These are phyloP conservation scores for Lipomyces kockii DNA, from an alignment of 805 yeast species.

Conservation along the genomic window DNA sequence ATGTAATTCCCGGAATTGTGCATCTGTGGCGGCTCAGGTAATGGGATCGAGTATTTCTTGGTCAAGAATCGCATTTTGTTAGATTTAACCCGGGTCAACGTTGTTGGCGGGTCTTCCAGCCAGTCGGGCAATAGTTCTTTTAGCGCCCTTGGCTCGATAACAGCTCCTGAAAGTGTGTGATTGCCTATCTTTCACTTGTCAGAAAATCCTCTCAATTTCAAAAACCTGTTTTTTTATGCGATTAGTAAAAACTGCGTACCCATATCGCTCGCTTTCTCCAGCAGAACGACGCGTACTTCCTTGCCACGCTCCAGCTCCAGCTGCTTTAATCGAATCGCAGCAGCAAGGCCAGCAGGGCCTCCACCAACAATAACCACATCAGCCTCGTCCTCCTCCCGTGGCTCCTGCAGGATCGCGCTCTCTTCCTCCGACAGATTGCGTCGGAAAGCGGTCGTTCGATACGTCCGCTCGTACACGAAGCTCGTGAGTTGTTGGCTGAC, in stretches of 20 bases:
- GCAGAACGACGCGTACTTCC: slow-evolving; percentile 79
- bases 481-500: neutral
- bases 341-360: slow-evolving; percentile 95
- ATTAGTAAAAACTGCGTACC: slow-evolving; percentile 50
- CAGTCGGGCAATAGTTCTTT: slow-evolving; percentile 78
- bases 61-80: slow-evolving; percentile 77
- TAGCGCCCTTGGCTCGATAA: slow-evolving; percentile 86
- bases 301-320: slow-evolving; percentile 64
- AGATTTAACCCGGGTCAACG: slow-evolving; percentile 69
- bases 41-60: slow-evolving; percentile 61
- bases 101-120: slow-evolving; percentile 47
- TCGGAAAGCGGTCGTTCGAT: neutral
- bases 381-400: slow-evolving; percentile 78
- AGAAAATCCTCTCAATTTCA: neutral
- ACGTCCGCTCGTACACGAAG: neutral
- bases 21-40: slow-evolving; percentile 96
- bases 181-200: slow-evolving; percentile 44
- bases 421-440: slow-evolving; percentile 21
- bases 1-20: slow-evolving; percentile 81
- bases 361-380: slow-evolving; percentile 98
- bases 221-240: neutral
- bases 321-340: slow-evolving; percentile 89
- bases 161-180: slow-evolving; percentile 92
- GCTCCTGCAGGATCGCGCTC: slow-evolving; percentile 19
- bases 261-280: slow-evolving; percentile 91